Conservation (phyloP, 2,329 filamentous ascomycete species). For the Fusarium sp. region DNA sequence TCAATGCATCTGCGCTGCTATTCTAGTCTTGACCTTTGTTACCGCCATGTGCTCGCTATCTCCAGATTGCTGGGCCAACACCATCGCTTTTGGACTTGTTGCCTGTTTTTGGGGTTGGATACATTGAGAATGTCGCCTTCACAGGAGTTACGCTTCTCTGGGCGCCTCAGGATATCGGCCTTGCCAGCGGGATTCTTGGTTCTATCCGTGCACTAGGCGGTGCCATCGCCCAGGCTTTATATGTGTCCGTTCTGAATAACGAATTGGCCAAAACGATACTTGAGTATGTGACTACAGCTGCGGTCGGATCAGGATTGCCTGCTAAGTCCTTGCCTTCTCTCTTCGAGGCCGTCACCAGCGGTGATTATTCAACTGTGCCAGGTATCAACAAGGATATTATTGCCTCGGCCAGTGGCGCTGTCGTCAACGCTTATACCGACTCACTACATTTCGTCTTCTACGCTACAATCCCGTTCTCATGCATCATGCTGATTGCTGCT, state of each 20-base stretch:
- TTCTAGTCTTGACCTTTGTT: slow-evolving; percentile 52
- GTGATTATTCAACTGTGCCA: slow-evolving; percentile 51
- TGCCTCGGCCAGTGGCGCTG: slow-evolving; percentile 51
- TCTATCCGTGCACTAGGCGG: slow-evolving; percentile 60
- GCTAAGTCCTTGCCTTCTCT: slow-evolving; percentile 51
- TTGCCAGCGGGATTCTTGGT: slow-evolving; percentile 60
- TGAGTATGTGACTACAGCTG: slow-evolving; percentile 53
- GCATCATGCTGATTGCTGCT: slow-evolving; percentile 55
- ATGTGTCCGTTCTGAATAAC: slow-evolving; percentile 55
- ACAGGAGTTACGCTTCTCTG: slow-evolving; percentile 61
- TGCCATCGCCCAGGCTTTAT: slow-evolving; percentile 55
- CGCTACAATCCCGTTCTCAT: slow-evolving; percentile 57
- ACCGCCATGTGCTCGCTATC: slow-evolving; percentile 51
- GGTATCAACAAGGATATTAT: slow-evolving; percentile 54
- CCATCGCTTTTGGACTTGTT: slow-evolving; percentile 53
- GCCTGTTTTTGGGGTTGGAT: slow-evolving; percentile 53
- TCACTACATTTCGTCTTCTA: slow-evolving; percentile 61
- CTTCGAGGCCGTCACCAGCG: slow-evolving; percentile 52
- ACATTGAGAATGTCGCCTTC: slow-evolving; percentile 58
- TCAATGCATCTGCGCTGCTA: slow-evolving; percentile 52
- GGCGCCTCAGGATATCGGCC: slow-evolving; percentile 62
- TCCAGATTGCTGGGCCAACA: slow-evolving; percentile 48
- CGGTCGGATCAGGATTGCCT: slow-evolving; percentile 55
- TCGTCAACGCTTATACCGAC: slow-evolving; percentile 58
- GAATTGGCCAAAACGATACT: slow-evolving; percentile 53